Evolutionary conservation across 257 asterid species (phyloP).

Genomic region (Perilla frutescens): DNA sequence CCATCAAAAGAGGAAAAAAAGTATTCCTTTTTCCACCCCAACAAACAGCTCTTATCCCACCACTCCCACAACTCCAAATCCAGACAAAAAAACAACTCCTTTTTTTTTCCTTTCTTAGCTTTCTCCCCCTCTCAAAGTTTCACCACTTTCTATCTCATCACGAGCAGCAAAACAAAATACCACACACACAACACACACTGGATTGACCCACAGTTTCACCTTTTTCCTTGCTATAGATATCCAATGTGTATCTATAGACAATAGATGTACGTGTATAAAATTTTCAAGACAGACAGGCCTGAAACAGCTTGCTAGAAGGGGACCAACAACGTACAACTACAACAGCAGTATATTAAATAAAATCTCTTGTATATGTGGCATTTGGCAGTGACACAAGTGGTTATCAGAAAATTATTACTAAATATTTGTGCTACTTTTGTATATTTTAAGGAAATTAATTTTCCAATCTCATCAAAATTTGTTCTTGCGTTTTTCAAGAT

Average conservation of each 20-base stretch:
- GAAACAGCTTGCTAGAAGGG: conserved; percentile 58
- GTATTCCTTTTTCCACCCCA: conserved; percentile 13
- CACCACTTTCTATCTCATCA: conserved; percentile 41
- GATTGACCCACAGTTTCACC: conserved; percentile 33
- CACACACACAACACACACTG: conserved; percentile 32
- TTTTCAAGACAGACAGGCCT: conserved; percentile 43
- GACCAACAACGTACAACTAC: conserved; percentile 47
- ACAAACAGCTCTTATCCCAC: conserved; percentile 45
- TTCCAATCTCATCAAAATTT: not conserved
- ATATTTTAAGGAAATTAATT: conserved; percentile 10
- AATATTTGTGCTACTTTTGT: conserved; percentile 4
- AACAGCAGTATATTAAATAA: not conserved
- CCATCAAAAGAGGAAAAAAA: conserved; percentile 39
- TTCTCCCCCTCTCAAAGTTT: not conserved
- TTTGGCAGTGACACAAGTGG: conserved; percentile 37
- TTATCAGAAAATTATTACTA: conserved; percentile 3
- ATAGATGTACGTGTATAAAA: not conserved
- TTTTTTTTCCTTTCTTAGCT: conserved; percentile 28
- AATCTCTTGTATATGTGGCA: conserved; percentile 16
- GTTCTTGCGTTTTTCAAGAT: conserved; percentile 20
- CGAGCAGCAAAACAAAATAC: conserved; percentile 41
- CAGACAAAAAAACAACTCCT: conserved; percentile 56
- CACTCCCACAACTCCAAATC: conserved; percentile 43
- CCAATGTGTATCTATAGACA: conserved; percentile 4
- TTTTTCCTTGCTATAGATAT: conserved; percentile 18